phyloP scores from a whole-genome alignment of 2,329 filamentous ascomycete genomes.

The Pochonia chlamydosporia region DNA sequence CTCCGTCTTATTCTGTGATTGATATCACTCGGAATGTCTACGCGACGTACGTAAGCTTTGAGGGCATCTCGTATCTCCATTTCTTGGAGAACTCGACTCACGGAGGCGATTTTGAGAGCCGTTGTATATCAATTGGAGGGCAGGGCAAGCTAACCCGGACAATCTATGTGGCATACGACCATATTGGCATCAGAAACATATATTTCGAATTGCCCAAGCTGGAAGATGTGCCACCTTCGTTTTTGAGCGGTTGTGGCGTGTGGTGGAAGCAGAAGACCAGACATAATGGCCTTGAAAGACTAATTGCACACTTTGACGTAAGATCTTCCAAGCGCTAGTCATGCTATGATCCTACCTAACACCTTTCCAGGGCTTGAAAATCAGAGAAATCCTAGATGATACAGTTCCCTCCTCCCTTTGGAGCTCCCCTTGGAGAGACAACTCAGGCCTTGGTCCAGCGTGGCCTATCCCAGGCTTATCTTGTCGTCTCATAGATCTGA shows the following conservation, averaged over 20 bases:
- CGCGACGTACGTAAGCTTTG: constrained; percentile 1
- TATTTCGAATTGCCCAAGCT: neutral
- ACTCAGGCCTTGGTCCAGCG: too few relatives aligned
- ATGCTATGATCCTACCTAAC: too few relatives aligned
- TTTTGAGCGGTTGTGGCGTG: constrained; percentile 1
- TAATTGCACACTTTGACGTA: constrained; percentile 2
- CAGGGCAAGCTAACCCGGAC: neutral
- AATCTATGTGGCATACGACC: constrained; percentile 6
- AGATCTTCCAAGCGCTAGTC: too few relatives aligned
- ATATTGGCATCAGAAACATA: constrained; percentile 7
- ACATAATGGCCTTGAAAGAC: constrained; percentile 1
- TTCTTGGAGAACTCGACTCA: constrained; percentile 3
- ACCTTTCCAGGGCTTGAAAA: too few relatives aligned
- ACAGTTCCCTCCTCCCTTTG: too few relatives aligned
- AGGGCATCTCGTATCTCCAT: constrained; percentile 4
- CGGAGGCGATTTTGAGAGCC: neutral
- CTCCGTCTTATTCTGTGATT: constrained; percentile 1
- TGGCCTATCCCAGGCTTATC: too few relatives aligned
- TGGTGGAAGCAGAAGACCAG: constrained; percentile 6
- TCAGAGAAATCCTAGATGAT: too few relatives aligned
- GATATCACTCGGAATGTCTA: constrained; percentile 5
- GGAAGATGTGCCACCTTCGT: neutral
- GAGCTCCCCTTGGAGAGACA: too few relatives aligned
- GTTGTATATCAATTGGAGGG: neutral
- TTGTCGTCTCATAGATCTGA: too few relatives aligned